A percentile compares a stretch with the other conserved stretches of the same genome.
phyloP scores from a whole-genome alignment of 192 early-diverging fungal species.

The Globomyces pollinis-pini region DNA sequence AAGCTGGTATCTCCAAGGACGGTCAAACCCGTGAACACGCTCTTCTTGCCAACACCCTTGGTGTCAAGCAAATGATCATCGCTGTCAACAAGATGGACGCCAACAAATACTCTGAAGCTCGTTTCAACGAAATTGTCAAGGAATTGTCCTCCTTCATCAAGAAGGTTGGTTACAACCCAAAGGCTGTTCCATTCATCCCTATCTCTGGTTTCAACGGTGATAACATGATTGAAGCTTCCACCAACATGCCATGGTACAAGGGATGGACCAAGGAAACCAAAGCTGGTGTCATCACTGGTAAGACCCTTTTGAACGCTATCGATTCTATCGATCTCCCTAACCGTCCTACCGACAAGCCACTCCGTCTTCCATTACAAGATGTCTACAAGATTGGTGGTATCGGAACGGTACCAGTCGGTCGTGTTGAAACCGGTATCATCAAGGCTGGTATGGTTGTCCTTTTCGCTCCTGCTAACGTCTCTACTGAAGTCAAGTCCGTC shows the following conservation, averaged over 20 bases:
- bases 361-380: slow-evolving; percentile 95
- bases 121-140: slow-evolving; percentile 94
- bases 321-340: slow-evolving; percentile 88
- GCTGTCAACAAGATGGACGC: slow-evolving; percentile 99
- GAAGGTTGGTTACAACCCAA: slow-evolving; percentile 95
- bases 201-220: slow-evolving; percentile 98
- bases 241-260: slow-evolving; percentile 96
- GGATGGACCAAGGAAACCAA: slow-evolving; percentile 92
- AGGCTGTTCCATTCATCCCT: slow-evolving; percentile 88
- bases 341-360: slow-evolving; percentile 87
- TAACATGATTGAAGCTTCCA: slow-evolving; percentile 92
- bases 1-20: slow-evolving; percentile 98
- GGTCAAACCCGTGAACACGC: slow-evolving; percentile 99
- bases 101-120: slow-evolving; percentile 88
- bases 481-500: slow-evolving; percentile 90
- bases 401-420: slow-evolving; percentile 93
- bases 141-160: slow-evolving; percentile 93
- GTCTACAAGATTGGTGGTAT: slow-evolving; percentile 99
- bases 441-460: slow-evolving; percentile 79
- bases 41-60: slow-evolving; percentile 93
- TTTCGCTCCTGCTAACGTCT: slow-evolving; percentile 45
- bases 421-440: slow-evolving; percentile 94
- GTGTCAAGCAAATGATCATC: slow-evolving; percentile 97
- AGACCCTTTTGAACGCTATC: slow-evolving; percentile 90
- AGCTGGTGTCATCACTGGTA: slow-evolving; percentile 47